Evolutionary conservation across 2,329 filamentous ascomycete species (phyloP), one percentile per base, ranked within the genome.

Genomic region (Botrytis fragariae): DNA sequence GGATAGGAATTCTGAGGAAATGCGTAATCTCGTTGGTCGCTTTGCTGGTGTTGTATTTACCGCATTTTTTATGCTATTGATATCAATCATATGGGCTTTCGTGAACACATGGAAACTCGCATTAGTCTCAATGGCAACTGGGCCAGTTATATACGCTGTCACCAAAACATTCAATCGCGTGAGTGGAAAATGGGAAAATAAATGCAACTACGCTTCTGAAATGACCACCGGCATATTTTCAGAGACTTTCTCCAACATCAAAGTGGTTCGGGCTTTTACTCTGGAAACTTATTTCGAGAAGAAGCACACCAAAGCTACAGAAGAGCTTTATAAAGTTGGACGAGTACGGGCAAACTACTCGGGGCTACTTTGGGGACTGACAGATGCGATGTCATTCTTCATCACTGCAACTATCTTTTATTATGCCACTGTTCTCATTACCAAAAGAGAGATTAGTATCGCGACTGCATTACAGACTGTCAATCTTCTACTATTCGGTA

Each of bases 1-100:
- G 0, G 93, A 97, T 78, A 88, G 92, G 25, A 93, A 93, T 78
- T 92, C 92, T 0, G 94, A 98, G 80, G 94, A 97, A 80, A 95
- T 96, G 88, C 88, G 93, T 14, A 94, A 93, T 77, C 84, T 98
- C 0, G 86, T 97, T 0, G 92, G 93, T 2, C 88, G 92, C 1
- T 97, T 97, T 79, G 86, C 91, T 0, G 91, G 92, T 1, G 89
- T 92, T 71, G 82, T 92, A 0, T 85, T 95, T 22, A 88, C 91
- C 16, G 90, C 92, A 5, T 79, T 85, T 0, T 82, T 89, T 69
- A 95, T 97, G 86, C 86, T 93, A 29, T 73, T 83, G 0, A 87
- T 92, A n/a, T 90, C 93, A 0, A 78, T 96, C 10, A 79, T 87
- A 2, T 98, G 94, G 95, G 90, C 93, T 6, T 81, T 97, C 25